phyloP scores from a whole-genome alignment of 2,329 filamentous ascomycete genomes.

The Bipolaris cookei region DNA sequence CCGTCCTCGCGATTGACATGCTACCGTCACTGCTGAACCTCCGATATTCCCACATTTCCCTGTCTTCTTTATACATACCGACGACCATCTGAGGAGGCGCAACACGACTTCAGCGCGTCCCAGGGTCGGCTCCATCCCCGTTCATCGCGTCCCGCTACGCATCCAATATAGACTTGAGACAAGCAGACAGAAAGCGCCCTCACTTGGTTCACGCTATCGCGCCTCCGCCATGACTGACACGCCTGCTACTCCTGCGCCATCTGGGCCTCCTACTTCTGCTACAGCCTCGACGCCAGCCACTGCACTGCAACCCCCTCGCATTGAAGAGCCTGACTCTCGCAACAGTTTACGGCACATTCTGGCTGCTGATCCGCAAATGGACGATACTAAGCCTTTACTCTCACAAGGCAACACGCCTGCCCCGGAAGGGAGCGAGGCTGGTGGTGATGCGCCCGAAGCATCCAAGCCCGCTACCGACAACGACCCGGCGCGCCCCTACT shows the following conservation, averaged over 20 bases:
- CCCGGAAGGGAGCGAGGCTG: constrained; percentile 43
- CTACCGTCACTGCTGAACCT: constrained; percentile 3
- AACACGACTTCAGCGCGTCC: neutral
- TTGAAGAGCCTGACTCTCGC: constrained; percentile 47
- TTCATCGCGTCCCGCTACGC: constrained; percentile 8
- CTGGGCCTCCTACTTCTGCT: neutral
- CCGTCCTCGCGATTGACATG: constrained; percentile 5
- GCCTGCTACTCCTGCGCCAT: neutral
- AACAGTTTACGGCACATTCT: constrained; percentile 51
- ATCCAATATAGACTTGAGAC: constrained; percentile 3
- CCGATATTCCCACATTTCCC: neutral
- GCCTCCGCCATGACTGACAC: constrained; percentile 11
- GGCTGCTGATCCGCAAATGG: constrained; percentile 45
- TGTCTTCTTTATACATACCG: neutral
- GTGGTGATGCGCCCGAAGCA: constrained; percentile 35
- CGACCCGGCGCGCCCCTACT: constrained; percentile 44
- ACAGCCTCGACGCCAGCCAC: constrained; percentile 20
- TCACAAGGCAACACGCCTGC: constrained; percentile 40
- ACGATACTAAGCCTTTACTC: constrained; percentile 39
- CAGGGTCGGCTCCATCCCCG: neutral
- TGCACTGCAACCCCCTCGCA: constrained; percentile 28
- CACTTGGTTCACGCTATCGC: neutral
- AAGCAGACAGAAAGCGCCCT: constrained; percentile 6
- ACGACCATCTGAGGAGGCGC: neutral
- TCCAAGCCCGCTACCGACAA: constrained; percentile 36